Conservation (phyloP, 768 basidiomycete genomes). For the Tulasnella sp. region DNA sequence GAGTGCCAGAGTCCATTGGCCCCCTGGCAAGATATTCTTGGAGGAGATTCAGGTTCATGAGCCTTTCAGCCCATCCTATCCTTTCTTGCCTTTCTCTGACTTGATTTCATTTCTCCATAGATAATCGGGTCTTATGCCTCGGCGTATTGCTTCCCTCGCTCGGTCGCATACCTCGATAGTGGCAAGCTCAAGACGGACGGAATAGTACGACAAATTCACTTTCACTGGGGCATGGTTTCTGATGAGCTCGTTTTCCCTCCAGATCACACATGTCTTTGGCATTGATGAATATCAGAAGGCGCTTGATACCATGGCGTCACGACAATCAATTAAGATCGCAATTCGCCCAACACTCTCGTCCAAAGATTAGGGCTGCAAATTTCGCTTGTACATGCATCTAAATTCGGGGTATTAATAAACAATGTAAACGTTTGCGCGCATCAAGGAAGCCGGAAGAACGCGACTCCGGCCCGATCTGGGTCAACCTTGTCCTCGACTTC, state of each 20-base stretch:
- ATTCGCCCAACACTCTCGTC: conserved; percentile 16
- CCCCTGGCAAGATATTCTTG: conserved; percentile 70
- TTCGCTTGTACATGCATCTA: not conserved
- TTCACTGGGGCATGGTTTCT: not conserved
- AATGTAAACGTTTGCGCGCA: not conserved
- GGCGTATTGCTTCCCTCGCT: conserved; percentile 82
- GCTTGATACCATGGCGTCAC: conserved; percentile 56
- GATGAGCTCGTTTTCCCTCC: not conserved
- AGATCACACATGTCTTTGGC: conserved; percentile 52
- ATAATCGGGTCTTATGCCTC: conserved; percentile 91
- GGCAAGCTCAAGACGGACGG: conserved; percentile 76
- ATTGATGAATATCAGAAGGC: conserved; percentile 56
- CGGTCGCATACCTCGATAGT: conserved; percentile 79
- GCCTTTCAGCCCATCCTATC: conserved; percentile 8
- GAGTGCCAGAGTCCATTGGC: conserved; percentile 76
- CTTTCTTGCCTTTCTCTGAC: not conserved
- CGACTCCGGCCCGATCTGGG: conserved; percentile 51
- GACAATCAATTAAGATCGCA: conserved; percentile 30
- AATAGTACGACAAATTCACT: conserved; percentile 44
- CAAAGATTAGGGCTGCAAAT: not conserved
- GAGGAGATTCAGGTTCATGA: conserved; percentile 55
- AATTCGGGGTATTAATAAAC: not conserved
- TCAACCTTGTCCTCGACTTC: conserved; percentile 51
- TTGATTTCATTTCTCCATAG: conserved; percentile 31
- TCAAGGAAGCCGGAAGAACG: conserved; percentile 58